These are phyloP conservation scores for Prunus yedoensis DNA, from an alignment of 331 rosid species.

Conservation along the genomic window DNA sequence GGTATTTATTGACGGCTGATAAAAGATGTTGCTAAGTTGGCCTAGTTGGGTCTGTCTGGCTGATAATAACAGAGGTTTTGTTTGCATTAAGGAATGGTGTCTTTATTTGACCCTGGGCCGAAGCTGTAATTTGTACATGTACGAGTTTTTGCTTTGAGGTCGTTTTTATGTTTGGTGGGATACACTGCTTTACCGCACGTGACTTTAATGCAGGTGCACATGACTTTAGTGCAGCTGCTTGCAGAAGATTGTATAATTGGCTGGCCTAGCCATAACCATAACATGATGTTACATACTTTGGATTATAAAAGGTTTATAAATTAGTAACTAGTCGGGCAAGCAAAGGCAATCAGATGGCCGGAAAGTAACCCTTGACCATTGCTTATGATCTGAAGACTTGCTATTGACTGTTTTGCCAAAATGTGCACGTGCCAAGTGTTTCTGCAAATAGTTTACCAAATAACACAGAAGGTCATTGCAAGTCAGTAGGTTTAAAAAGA, in stretches of 20 bases:
- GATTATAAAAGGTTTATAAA: too few species aligned
- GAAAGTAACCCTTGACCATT: neutral
- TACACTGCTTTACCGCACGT: neutral
- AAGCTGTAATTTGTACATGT: neutral
- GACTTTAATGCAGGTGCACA: neutral
- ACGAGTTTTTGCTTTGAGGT: neutral
- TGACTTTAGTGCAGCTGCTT: neutral
- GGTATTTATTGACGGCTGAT: too few species aligned
- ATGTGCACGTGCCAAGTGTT: neutral
- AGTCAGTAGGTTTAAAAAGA: neutral
- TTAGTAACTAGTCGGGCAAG: neutral
- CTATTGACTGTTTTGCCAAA: neutral
- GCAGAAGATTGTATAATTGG: neutral
- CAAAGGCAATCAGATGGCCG: neutral
- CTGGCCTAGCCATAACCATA: too few species aligned
- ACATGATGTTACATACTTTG: neutral
- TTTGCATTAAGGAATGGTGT: neutral
- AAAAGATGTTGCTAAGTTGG: too few species aligned
- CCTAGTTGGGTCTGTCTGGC: too few species aligned
- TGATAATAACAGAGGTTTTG: too few species aligned
- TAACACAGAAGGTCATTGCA: neutral
- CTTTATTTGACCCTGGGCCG: neutral
- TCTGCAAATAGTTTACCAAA: neutral
- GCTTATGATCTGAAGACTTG: too few species aligned
- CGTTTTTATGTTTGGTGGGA: constrained; percentile 8